Evolutionary conservation across 768 basidiomycete genomes (phyloP).

Genomic region (Trametes gibbosa): DNA sequence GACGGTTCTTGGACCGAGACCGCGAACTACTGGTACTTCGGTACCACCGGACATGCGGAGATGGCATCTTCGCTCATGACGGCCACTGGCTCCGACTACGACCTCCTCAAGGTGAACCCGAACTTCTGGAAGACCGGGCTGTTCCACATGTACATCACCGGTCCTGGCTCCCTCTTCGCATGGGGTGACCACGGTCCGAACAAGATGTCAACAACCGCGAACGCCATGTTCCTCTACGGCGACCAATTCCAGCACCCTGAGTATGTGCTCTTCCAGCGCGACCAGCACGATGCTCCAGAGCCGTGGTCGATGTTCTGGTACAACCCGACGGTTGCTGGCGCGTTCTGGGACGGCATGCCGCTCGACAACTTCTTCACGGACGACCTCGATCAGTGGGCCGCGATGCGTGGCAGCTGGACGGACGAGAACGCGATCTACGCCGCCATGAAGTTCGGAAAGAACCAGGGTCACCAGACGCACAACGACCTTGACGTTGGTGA

Average conservation of each 20-base stretch:
- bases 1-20: constrained; percentile 96
- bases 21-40: constrained; percentile 94
- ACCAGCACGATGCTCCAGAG: constrained; percentile 56
- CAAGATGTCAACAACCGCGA: constrained; percentile 94
- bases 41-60: constrained; percentile 87
- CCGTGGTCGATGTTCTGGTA: constrained; percentile 85
- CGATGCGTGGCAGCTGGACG: constrained; percentile 93
- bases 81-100: constrained; percentile 83
- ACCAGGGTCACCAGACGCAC: constrained; percentile 87
- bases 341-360: constrained; percentile 85
- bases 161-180: constrained; percentile 83
- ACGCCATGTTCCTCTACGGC: constrained; percentile 79
- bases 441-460: constrained; percentile 83
- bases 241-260: constrained; percentile 63
- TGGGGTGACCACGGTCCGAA: constrained; percentile 88
- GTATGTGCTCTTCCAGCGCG: constrained; percentile 89
- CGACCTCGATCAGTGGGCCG: constrained; percentile 75
- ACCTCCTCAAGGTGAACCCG: constrained; percentile 68
- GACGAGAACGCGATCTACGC: constrained; percentile 79
- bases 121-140: constrained; percentile 68
- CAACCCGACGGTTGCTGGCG: constrained; percentile 74
- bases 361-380: constrained; percentile 84
- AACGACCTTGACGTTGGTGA: constrained; percentile 94
- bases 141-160: constrained; percentile 88
- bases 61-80: constrained; percentile 78